phyloP scores from a whole-genome alignment of 2,329 filamentous ascomycete genomes.

The Colletotrichum sansevieriae region DNA sequence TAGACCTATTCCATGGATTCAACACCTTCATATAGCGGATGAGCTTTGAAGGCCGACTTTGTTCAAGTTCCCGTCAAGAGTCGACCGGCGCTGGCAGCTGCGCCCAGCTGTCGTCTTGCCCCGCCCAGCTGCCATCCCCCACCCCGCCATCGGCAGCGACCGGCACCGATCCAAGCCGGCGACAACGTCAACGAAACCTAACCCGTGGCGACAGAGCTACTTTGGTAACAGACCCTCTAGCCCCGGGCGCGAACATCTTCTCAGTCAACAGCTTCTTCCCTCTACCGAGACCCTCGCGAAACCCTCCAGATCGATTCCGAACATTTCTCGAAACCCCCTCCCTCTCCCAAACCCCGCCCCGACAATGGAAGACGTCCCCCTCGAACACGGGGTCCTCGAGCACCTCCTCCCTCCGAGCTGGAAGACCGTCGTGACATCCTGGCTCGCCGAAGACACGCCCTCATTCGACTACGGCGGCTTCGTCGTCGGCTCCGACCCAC shows the following conservation, averaged over 20 bases:
- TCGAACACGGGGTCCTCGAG: conserved; percentile 59
- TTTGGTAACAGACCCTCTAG: neutral
- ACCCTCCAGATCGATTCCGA: neutral
- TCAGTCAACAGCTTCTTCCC: neutral
- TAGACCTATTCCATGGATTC: too few relatives aligned
- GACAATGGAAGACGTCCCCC: conserved; percentile 39
- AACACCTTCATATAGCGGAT: too few relatives aligned
- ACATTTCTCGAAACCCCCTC: neutral
- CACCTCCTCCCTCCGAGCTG: conserved; percentile 88
- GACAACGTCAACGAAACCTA: conserved; percentile 23
- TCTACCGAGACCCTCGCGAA: neutral
- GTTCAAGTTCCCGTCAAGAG: too few relatives aligned
- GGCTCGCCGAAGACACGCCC: conserved; percentile 96
- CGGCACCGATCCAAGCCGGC: conserved; percentile 23
- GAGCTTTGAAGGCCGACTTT: too few relatives aligned
- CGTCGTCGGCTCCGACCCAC: conserved; percentile 82
- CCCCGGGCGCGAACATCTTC: neutral
- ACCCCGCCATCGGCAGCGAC: conserved; percentile 28
- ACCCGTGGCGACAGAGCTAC: conserved; percentile 19
- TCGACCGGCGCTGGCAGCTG: too few relatives aligned
- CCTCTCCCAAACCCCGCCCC: neutral
- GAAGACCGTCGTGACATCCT: conserved; percentile 83
- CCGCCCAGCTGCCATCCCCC: neutral
- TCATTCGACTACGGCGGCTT: conserved; percentile 98
- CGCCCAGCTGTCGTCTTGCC: neutral